Conservation (phyloP, 2,329 filamentous ascomycete genomes). For the Lasiodiplodia sp. region DNA sequence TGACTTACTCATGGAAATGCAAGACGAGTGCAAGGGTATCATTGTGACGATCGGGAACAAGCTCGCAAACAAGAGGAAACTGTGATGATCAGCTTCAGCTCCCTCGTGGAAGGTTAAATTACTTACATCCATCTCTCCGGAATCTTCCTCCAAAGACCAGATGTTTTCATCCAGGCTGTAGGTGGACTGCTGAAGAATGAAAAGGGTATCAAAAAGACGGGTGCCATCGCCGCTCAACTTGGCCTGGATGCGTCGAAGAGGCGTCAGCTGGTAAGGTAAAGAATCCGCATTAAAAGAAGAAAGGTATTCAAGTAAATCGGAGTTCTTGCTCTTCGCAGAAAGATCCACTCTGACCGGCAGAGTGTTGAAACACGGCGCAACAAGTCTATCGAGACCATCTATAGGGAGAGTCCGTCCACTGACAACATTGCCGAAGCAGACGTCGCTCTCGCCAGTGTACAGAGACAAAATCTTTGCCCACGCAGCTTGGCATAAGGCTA, state of each 20-base stretch:
- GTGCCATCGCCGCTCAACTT: slow-evolving; percentile 54
- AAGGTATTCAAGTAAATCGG: slow-evolving; percentile 65
- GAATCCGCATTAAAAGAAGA: slow-evolving; percentile 68
- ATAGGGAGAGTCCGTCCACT: slow-evolving; percentile 75
- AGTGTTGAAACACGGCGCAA: slow-evolving; percentile 95
- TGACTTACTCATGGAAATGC: slow-evolving; percentile 57
- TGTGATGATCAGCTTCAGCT: slow-evolving; percentile 35
- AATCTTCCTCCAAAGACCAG: slow-evolving; percentile 60
- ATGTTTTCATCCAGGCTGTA: slow-evolving; percentile 53
- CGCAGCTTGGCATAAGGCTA: slow-evolving; percentile 73
- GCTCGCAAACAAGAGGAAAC: slow-evolving; percentile 77
- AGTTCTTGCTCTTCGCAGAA: slow-evolving; percentile 56
- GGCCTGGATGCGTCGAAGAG: slow-evolving; percentile 74
- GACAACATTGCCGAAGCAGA: slow-evolving; percentile 89
- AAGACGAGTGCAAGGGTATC: slow-evolving; percentile 67
- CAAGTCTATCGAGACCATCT: slow-evolving; percentile 71
- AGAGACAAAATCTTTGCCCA: slow-evolving; percentile 73
- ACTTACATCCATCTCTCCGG: slow-evolving; percentile 68
- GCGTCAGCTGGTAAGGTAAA: slow-evolving; percentile 75
- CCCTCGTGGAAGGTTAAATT: not conserved
- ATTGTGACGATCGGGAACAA: slow-evolving; percentile 63
- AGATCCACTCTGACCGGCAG: slow-evolving; percentile 72
- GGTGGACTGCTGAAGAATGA: slow-evolving; percentile 76
- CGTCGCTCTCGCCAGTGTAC: slow-evolving; percentile 64
- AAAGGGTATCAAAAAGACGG: slow-evolving; percentile 78